These are phyloP conservation scores for Venturia nashicola DNA, from an alignment of 2,329 filamentous ascomycete genomes.

Conservation along the genomic window DNA sequence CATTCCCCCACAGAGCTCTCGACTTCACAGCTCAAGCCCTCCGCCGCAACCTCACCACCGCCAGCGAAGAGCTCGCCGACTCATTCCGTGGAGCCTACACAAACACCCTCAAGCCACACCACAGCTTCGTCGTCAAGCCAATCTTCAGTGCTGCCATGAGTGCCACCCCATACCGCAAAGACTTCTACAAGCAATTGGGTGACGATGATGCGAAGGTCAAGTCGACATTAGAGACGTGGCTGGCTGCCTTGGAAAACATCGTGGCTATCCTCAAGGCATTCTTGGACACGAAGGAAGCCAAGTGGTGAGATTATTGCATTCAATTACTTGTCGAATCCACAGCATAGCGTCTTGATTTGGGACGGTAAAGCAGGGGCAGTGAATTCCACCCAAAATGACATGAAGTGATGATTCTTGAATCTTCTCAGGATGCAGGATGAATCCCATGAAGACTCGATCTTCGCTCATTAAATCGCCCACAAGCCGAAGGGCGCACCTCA, in stretches of 20 bases:
- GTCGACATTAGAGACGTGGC: constrained; percentile 55
- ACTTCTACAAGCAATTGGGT: constrained; percentile 85
- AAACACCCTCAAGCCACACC: constrained; percentile 80
- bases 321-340: neutral
- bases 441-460: neutral
- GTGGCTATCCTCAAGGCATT: constrained; percentile 64
- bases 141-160: constrained; percentile 89
- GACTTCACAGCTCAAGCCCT: constrained; percentile 87
- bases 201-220: constrained; percentile 50
- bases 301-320: constrained; percentile 13
- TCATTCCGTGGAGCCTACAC: constrained; percentile 84
- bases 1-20: constrained; percentile 42
- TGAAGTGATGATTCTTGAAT: neutral
- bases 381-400: neutral
- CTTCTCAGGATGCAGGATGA: neutral
- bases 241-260: constrained; percentile 64
- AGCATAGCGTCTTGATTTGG: neutral
- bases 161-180: constrained; percentile 82
- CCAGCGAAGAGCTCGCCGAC: constrained; percentile 61
- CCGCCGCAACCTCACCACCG: constrained; percentile 58
- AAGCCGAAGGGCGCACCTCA: neutral
- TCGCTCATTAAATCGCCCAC: neutral
- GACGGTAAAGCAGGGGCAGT: neutral
- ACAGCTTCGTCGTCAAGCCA: constrained; percentile 80
- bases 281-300: constrained; percentile 37